A percentile compares a stretch with the other conserved stretches of the same genome.
Evolutionary conservation across 768 basidiomycete species (phyloP).

Genomic region (Pleurotus citrinopileatus): DNA sequence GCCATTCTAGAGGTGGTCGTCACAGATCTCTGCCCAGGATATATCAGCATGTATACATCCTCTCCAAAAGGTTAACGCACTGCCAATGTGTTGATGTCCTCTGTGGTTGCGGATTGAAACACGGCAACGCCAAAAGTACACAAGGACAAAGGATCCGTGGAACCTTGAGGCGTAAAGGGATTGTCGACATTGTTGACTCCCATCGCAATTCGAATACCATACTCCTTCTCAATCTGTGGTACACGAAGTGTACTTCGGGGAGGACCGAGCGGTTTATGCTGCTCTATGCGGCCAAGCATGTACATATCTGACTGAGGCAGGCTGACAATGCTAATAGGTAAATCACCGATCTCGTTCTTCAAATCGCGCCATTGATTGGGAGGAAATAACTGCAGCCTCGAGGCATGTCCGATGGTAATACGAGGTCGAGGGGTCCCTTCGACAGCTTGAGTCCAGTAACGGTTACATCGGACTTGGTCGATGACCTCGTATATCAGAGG

Average conservation of each 20-base stretch:
- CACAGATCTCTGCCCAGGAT: constrained; percentile 42
- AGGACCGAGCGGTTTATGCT: constrained; percentile 33
- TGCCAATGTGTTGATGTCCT: constrained; percentile 42
- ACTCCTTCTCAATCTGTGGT: constrained; percentile 40
- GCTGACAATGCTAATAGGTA: constrained; percentile 53
- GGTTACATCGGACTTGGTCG: constrained; percentile 28
- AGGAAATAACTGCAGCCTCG: constrained; percentile 52
- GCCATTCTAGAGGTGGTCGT: constrained; percentile 51
- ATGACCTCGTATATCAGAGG: constrained; percentile 59
- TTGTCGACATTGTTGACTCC: constrained; percentile 67
- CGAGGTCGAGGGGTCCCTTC: constrained; percentile 25
- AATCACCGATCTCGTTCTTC: constrained; percentile 33
- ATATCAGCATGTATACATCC: no score
- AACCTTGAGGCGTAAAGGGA: constrained; percentile 68
- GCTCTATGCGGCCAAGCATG: constrained; percentile 53
- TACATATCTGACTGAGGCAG: constrained; percentile 67
- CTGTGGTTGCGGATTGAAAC: constrained; percentile 53
- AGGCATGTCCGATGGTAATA: constrained; percentile 61
- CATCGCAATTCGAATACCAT: constrained; percentile 50
- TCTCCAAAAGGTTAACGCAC: constrained; percentile 29
- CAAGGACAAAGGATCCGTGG: constrained; percentile 57
- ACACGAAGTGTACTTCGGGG: constrained; percentile 57
- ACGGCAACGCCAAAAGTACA: constrained; percentile 56
- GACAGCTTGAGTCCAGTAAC: constrained; percentile 17
- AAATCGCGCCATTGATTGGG: constrained; percentile 42